Conservation (phyloP, 2,329 filamentous ascomycete species). For the Pseudovirgaria hyperparasitica region DNA sequence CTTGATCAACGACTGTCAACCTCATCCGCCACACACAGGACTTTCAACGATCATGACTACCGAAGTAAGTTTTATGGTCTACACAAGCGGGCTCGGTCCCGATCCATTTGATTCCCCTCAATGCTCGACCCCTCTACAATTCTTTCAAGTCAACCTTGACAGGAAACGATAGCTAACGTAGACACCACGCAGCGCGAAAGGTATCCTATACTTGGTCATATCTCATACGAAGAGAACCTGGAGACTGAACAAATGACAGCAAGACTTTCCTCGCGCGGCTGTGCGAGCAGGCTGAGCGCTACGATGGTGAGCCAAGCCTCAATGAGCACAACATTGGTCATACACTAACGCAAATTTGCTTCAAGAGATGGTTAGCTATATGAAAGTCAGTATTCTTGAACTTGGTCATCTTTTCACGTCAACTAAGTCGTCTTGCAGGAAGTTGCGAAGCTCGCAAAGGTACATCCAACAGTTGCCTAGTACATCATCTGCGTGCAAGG, state of each 20-base stretch:
- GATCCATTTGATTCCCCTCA: constrained; percentile 11
- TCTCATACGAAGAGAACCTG: constrained; percentile 7
- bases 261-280: constrained; percentile 99
- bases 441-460: constrained; percentile 69
- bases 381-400: constrained; percentile 56
- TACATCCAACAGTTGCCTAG: no score
- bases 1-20: no score
- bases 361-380: constrained; percentile 94
- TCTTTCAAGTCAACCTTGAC: constrained; percentile 18
- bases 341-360: constrained; percentile 21
- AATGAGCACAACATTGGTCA: no score
- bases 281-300: constrained; percentile 99
- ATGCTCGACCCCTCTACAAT: constrained; percentile 19
- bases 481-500: no score
- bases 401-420: constrained; percentile 5
- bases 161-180: constrained; percentile 22
- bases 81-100: constrained; percentile 24
- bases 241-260: constrained; percentile 21
- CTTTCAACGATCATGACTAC: constrained; percentile 42
- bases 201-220: constrained; percentile 18
- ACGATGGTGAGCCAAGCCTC: constrained; percentile 91
- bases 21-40: constrained; percentile 14
- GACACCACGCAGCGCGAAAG: constrained; percentile 33
- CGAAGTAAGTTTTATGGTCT: constrained; percentile 41
- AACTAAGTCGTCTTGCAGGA: constrained; percentile 45